Conservation (phyloP, 768 basidiomycete species). For the Naganishia onofrii region DNA sequence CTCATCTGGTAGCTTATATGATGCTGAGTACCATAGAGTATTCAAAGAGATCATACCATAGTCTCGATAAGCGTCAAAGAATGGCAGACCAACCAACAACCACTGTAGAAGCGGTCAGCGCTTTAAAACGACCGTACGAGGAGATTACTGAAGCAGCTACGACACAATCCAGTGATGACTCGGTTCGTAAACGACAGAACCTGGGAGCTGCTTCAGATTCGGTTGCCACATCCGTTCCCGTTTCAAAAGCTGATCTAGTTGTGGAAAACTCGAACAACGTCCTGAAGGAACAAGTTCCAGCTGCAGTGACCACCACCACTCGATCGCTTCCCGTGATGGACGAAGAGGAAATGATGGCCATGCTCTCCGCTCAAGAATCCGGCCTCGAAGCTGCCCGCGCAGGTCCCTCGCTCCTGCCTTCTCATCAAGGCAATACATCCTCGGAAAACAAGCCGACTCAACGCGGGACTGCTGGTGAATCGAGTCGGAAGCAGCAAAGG, state of each 20-base stretch:
- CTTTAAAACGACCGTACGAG: background rate
- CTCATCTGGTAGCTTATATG: too few species aligned
- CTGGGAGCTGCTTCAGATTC: background rate
- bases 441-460: too few species aligned
- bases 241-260: conserved; percentile 7
- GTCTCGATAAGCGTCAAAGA: too few species aligned
- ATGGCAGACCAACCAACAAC: background rate
- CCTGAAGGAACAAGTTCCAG: background rate
- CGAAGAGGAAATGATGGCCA: conserved; percentile 25
- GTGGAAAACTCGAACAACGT: background rate
- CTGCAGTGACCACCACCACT: background rate
- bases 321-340: conserved; percentile 15
- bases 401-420: conserved; percentile 1
- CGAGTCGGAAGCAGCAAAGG: conserved; percentile 7
- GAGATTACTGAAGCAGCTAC: conserved; percentile 5
- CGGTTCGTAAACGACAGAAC: conserved; percentile 16
- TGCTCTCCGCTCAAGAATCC: conserved; percentile 18
- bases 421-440: too few species aligned
- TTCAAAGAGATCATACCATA: background rate
- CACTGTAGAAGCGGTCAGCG: background rate
- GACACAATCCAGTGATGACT: conserved; percentile 1
- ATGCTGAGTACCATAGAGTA: background rate
- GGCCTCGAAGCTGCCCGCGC: conserved; percentile 15
- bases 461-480: background rate
- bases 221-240: background rate